phyloP scores from a whole-genome alignment of 2,329 filamentous ascomycete species.

The Aureobasidium lini region DNA sequence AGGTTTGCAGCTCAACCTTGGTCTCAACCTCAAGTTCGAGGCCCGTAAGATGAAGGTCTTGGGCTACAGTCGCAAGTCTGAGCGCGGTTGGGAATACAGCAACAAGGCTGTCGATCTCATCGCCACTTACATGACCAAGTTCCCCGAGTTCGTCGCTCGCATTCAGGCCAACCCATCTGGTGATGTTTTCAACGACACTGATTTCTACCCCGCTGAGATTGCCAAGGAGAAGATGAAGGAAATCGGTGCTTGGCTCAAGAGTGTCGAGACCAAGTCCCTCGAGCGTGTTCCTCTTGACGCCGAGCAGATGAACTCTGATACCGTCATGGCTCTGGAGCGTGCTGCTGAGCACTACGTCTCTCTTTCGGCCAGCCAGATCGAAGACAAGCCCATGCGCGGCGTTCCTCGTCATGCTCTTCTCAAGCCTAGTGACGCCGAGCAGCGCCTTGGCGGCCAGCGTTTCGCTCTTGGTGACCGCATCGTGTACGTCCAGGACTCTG shows the following conservation, averaged over 20 bases:
- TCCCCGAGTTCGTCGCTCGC: conserved; percentile 89
- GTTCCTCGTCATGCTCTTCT: conserved; percentile 83
- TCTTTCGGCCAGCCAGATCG: conserved; percentile 42
- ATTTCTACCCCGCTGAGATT: conserved; percentile 70
- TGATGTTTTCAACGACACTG: conserved; percentile 74
- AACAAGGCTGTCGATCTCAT: conserved; percentile 73
- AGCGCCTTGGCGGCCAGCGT: conserved; percentile 75
- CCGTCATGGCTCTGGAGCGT: conserved; percentile 72
- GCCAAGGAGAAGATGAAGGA: conserved; percentile 83
- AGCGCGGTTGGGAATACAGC: conserved; percentile 93
- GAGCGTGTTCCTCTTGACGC: conserved; percentile 95
- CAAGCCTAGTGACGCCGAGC: conserved; percentile 93
- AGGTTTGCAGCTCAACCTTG: conserved; percentile 78
- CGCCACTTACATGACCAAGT: conserved; percentile 81
- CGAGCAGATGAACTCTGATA: conserved; percentile 87
- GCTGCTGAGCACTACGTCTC: conserved; percentile 60
- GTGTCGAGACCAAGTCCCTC: conserved; percentile 81
- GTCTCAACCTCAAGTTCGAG: conserved; percentile 95
- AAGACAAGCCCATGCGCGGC: conserved; percentile 64
- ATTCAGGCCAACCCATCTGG: conserved; percentile 80
- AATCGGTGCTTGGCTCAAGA: conserved; percentile 88
- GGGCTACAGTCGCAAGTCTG: conserved; percentile 82
- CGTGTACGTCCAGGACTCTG: conserved; percentile 85
- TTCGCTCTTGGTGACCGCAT: conserved; percentile 85
- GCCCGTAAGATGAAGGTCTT: conserved; percentile 91